These are phyloP conservation scores for Myriosclerotinia duriaeana DNA, from an alignment of 2,329 filamentous ascomycete genomes.

Conservation along the genomic window DNA sequence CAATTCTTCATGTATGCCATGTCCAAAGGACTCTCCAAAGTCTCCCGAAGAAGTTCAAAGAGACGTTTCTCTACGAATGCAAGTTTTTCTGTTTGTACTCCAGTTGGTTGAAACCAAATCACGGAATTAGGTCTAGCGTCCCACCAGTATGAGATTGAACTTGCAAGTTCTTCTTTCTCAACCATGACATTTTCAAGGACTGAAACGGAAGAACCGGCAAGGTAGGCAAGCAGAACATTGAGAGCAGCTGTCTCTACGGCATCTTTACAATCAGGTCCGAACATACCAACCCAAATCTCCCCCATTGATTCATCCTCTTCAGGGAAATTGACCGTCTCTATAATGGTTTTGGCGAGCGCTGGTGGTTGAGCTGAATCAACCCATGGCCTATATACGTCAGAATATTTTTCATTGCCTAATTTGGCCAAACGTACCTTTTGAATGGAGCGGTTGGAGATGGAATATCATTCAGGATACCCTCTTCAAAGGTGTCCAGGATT, in stretches of 20 bases:
- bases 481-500: constrained; percentile 85
- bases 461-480: constrained; percentile 78
- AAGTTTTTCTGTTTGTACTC: constrained; percentile 84
- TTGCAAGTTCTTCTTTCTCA: constrained; percentile 88
- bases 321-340: constrained; percentile 85
- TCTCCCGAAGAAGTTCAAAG: constrained; percentile 78
- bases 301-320: constrained; percentile 95
- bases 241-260: constrained; percentile 67
- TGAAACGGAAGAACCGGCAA: constrained; percentile 90
- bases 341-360: constrained; percentile 65
- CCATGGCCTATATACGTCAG: constrained; percentile 63
- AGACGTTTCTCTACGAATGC: constrained; percentile 81
- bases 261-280: constrained; percentile 81
- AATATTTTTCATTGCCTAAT: background rate
- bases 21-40: constrained; percentile 76
- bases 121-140: constrained; percentile 79
- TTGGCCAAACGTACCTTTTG: constrained; percentile 47
- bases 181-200: constrained; percentile 89
- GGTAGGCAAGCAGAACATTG: constrained; percentile 77
- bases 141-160: constrained; percentile 75
- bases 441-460: constrained; percentile 74
- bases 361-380: constrained; percentile 81
- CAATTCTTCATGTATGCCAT: constrained; percentile 90
- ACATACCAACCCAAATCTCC: constrained; percentile 81
- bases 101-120: constrained; percentile 81